Conservation (phyloP, 2,329 filamentous ascomycete species). For the Calonectria fujianensis region DNA sequence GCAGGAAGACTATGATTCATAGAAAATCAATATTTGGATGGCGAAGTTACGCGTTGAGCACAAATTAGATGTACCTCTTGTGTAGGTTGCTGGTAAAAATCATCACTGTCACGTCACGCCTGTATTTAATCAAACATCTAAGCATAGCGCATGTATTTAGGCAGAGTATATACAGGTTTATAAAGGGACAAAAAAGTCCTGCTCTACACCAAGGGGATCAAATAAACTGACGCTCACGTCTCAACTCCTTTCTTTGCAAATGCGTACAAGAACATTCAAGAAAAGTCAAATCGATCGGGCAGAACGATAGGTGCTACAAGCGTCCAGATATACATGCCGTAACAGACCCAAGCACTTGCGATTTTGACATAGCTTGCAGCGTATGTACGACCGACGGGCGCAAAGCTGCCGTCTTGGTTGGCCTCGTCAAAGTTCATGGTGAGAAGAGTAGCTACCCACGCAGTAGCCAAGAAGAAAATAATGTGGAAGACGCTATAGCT, state of each 20-base stretch:
- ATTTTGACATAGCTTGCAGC: conserved; percentile 99
- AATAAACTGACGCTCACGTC: conserved; percentile 41
- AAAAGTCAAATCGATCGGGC: conserved; percentile 88
- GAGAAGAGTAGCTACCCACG: conserved; percentile 95
- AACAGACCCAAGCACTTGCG: conserved; percentile 97
- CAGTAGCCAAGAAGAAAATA: conserved; percentile 97
- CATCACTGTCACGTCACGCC: not conserved
- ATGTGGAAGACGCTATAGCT: conserved; percentile 97
- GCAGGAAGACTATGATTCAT: not conserved
- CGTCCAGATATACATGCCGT: conserved; percentile 95
- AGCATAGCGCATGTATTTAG: not conserved
- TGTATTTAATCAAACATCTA: not conserved
- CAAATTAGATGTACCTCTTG: not conserved
- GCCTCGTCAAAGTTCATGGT: conserved; percentile 82
- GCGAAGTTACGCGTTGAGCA: not conserved
- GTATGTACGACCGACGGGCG: conserved; percentile 94
- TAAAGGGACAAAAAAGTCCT: not conserved
- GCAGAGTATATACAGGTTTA: not conserved
- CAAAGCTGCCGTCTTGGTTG: conserved; percentile 83
- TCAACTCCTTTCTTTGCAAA: conserved; percentile 42
- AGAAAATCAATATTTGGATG: not conserved
- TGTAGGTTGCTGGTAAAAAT: not conserved
- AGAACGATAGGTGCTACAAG: conserved; percentile 89
- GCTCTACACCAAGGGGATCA: not conserved
- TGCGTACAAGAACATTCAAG: conserved; percentile 46